phyloP scores from a whole-genome alignment of 1,284 basidiomycete genomes.

The Psilocybe mexicana region DNA sequence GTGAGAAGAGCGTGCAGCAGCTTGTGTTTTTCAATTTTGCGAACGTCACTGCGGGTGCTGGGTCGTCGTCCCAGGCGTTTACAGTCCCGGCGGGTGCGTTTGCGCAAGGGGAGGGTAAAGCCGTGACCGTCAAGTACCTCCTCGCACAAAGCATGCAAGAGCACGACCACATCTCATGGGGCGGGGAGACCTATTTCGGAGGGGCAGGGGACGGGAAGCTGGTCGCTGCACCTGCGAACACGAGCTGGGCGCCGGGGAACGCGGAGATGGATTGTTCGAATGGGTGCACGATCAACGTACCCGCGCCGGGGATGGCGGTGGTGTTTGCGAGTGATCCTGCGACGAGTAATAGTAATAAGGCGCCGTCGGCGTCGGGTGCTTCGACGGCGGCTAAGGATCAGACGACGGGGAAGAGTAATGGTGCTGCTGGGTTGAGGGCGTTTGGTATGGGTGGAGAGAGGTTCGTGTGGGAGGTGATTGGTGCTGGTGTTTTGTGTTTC shows the following conservation, averaged over 20 bases:
- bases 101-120: slow-evolving; percentile 16
- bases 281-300: slow-evolving; percentile 44
- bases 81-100: slow-evolving; percentile 32
- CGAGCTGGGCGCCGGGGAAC: slow-evolving; percentile 43
- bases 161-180: slow-evolving; percentile 60
- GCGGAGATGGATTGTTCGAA: slow-evolving; percentile 36
- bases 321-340: slow-evolving; percentile 32
- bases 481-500: background rate
- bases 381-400: background rate
- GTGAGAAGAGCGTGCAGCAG: slow-evolving; percentile 37
- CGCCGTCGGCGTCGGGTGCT: background rate
- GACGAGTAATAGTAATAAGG: background rate
- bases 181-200: slow-evolving; percentile 29
- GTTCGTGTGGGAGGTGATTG: background rate
- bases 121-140: slow-evolving; percentile 45
- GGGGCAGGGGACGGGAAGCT: slow-evolving; percentile 30
- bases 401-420: background rate
- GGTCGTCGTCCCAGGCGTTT: slow-evolving; percentile 28
- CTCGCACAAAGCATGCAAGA: slow-evolving; percentile 47
- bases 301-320: slow-evolving; percentile 45
- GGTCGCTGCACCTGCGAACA: slow-evolving; percentile 13
- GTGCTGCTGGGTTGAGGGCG: background rate
- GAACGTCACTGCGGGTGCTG: slow-evolving; percentile 33
- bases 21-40: slow-evolving; percentile 65
- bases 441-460: background rate